Conservation (phyloP, 2,329 filamentous ascomycete species). For the Penicillium hesseltinei region DNA sequence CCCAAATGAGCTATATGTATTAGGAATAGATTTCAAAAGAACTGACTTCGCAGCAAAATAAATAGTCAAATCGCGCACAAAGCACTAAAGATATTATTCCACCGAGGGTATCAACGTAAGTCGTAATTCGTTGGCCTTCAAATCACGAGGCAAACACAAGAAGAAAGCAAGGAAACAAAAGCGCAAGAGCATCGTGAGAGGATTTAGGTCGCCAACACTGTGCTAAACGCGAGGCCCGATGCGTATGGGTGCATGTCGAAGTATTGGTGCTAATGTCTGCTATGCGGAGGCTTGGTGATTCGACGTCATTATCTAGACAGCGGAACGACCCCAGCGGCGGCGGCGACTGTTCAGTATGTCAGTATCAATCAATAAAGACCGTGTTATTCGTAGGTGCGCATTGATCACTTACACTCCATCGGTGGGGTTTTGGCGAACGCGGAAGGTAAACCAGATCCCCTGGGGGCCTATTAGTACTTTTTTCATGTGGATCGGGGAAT, state of each 20-base stretch:
- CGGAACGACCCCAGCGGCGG: constrained; percentile 22
- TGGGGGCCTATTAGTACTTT: constrained; percentile 16
- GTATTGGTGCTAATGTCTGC: background rate
- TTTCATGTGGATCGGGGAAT: too few species aligned
- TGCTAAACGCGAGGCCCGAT: background rate
- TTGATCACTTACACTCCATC: constrained; percentile 24
- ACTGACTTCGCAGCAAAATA: constrained; percentile 8
- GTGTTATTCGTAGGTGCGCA: background rate
- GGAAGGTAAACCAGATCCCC: constrained; percentile 41
- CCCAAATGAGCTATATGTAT: background rate
- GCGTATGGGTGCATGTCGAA: background rate
- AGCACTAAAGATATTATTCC: constrained; percentile 14
- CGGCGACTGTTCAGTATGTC: constrained; percentile 1
- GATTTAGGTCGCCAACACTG: background rate
- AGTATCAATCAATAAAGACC: background rate
- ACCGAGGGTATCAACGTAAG: constrained; percentile 28
- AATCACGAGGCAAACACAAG: constrained; percentile 15
- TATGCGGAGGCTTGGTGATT: background rate
- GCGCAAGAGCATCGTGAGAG: constrained; percentile 4
- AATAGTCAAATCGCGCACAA: constrained; percentile 8
- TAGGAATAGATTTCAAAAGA: background rate
- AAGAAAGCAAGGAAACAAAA: constrained; percentile 7
- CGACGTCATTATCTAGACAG: constrained; percentile 3
- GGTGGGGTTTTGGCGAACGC: constrained; percentile 17
- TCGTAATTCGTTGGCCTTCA: constrained; percentile 22